Percentiles rank a stretch among this genome's conserved stretches.
Evolutionary conservation across 2,329 filamentous ascomycete genomes (phyloP).

Genomic region (Botrytis tulipae): DNA sequence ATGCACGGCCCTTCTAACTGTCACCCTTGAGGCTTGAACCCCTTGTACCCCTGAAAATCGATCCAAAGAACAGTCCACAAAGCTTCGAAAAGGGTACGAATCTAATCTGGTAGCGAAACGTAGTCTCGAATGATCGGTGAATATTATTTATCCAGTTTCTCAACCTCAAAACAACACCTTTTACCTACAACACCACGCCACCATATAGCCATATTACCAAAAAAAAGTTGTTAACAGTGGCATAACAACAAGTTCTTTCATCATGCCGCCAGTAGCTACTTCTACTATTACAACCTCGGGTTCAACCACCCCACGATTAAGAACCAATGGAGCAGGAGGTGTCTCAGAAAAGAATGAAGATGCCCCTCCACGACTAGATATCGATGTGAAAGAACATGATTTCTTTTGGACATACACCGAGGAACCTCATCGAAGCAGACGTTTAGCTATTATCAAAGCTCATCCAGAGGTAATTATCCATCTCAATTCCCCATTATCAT

Average conservation of each 20-base stretch:
- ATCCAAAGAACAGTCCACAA: background rate
- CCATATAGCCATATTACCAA: background rate
- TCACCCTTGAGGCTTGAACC: background rate
- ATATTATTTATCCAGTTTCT: background rate
- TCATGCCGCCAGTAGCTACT: conserved; percentile 17
- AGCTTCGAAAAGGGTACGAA: background rate
- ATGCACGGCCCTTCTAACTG: background rate
- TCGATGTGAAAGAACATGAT: conserved; percentile 38
- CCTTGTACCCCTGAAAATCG: conserved; percentile 4
- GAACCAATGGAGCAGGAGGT: background rate
- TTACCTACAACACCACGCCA: background rate
- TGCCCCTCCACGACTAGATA: conserved; percentile 21
- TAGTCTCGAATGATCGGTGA: background rate
- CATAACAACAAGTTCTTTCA: background rate
- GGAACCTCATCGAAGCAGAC: conserved; percentile 88
- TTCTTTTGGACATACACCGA: conserved; percentile 99
- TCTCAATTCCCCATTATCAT: background rate
- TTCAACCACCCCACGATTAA: conserved; percentile 6
- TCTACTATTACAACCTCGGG: conserved; percentile 15
- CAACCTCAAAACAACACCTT: background rate
- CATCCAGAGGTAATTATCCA: conserved; percentile 76
- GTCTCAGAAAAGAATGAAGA: conserved; percentile 1
- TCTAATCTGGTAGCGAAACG: background rate
- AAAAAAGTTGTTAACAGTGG: background rate
- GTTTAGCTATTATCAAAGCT: conserved; percentile 94